Percentiles rank a stretch among this genome's conserved stretches.
Evolutionary conservation across 768 basidiomycete species (phyloP).

Genomic region (Sporobolomyces roseus): DNA sequence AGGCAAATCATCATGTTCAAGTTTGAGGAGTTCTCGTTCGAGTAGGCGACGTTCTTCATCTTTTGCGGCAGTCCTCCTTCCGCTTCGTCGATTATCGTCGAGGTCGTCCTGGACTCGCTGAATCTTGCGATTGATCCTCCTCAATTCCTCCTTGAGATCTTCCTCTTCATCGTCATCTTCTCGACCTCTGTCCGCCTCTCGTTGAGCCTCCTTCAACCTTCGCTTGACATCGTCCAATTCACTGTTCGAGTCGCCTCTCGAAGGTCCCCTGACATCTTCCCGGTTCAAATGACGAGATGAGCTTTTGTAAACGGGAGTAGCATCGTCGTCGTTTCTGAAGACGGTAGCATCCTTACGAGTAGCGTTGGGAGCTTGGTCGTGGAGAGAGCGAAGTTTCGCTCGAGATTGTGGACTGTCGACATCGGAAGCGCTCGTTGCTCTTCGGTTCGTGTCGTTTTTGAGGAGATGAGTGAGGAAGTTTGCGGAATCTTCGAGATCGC

Average conservation of each 20-base stretch:
- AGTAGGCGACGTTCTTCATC: slow-evolving; percentile 81
- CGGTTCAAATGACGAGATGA: slow-evolving; percentile 80
- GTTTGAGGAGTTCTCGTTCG: slow-evolving; percentile 75
- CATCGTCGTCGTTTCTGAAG: slow-evolving; percentile 71
- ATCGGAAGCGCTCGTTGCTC: slow-evolving; percentile 53
- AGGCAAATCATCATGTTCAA: slow-evolving; percentile 88
- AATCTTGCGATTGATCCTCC: slow-evolving; percentile 77
- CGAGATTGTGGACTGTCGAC: slow-evolving; percentile 59
- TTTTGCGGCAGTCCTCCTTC: slow-evolving; percentile 65
- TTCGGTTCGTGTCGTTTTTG: slow-evolving; percentile 67
- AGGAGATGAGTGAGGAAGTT: slow-evolving; percentile 82
- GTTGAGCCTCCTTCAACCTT: slow-evolving; percentile 70
- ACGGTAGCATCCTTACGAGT: slow-evolving; percentile 73
- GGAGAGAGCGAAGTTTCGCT: slow-evolving; percentile 67
- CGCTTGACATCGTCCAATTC: slow-evolving; percentile 86
- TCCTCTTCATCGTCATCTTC: slow-evolving; percentile 80
- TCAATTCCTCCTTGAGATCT: slow-evolving; percentile 81
- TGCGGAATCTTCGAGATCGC: slow-evolving; percentile 82
- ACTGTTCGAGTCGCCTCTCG: slow-evolving; percentile 56
- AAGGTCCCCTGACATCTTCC: slow-evolving; percentile 59
- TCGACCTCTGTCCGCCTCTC: slow-evolving; percentile 69
- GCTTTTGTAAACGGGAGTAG: slow-evolving; percentile 70
- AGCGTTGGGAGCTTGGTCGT: slow-evolving; percentile 32
- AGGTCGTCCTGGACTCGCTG: slow-evolving; percentile 84
- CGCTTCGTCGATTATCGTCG: slow-evolving; percentile 69